Evolutionary conservation across 371 early-diverging fungal genomes (phyloP).

Genomic region (Circinella minor): DNA sequence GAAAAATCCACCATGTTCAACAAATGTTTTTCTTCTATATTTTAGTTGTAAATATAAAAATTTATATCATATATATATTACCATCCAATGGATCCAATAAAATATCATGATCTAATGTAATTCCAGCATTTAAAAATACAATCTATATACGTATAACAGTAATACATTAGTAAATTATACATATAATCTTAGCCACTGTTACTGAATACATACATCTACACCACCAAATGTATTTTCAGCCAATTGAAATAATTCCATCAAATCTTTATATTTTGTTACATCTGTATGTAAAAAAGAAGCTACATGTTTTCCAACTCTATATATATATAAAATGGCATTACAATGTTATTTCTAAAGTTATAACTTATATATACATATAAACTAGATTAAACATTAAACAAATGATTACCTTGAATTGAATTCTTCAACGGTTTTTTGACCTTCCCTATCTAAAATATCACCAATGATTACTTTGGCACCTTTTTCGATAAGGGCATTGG

Average conservation of each 20-base stretch:
- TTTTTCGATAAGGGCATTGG: slow-evolving; percentile 44
- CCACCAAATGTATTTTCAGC: slow-evolving; percentile 60
- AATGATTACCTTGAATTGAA: slow-evolving; percentile 39
- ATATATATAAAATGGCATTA: too few relatives aligned
- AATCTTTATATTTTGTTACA: slow-evolving; percentile 56
- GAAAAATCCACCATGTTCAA: too few relatives aligned
- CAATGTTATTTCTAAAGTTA: too few relatives aligned
- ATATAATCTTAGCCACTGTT: too few relatives aligned
- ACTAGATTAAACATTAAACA: too few relatives aligned
- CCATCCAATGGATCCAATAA: slow-evolving; percentile 17
- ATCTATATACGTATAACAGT: slow-evolving; percentile 1
- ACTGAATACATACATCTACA: slow-evolving; percentile 19
- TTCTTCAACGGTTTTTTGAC: slow-evolving; percentile 32
- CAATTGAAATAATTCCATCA: slow-evolving; percentile 48
- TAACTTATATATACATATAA: too few relatives aligned
- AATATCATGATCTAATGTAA: neutral
- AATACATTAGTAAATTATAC: too few relatives aligned
- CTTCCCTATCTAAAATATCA: slow-evolving; percentile 60
- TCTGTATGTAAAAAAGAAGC: slow-evolving; percentile 62
- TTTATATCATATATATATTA: neutral
- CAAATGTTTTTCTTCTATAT: too few relatives aligned
- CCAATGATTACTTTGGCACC: slow-evolving; percentile 67
- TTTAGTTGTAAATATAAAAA: too few relatives aligned
- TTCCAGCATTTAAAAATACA: slow-evolving; percentile 19
- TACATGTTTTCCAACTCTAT: slow-evolving; percentile 21